A percentile compares a stretch with the other conserved stretches of the same genome.
Evolutionary conservation across 768 basidiomycete species (phyloP).

Genomic region (Leccinum longicurvipes): DNA sequence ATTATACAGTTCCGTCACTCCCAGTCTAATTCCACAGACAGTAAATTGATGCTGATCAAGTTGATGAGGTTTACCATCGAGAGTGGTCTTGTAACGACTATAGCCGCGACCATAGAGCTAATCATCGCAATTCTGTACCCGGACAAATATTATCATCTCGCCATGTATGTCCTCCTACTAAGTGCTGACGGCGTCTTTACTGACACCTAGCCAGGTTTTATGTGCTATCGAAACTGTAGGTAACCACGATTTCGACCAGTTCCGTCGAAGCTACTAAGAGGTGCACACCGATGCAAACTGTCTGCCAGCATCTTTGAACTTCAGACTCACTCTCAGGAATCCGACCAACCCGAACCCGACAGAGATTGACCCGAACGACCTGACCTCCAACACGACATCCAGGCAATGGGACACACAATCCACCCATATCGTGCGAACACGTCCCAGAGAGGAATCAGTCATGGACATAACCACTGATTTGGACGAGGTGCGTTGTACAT

Average conservation of each 20-base stretch:
- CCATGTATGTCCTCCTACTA: constrained; percentile 14
- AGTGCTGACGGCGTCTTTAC: neutral
- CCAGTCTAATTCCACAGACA: constrained; percentile 1
- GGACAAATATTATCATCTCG: constrained; percentile 5
- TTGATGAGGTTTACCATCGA: constrained; percentile 24
- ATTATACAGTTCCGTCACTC: constrained; percentile 12
- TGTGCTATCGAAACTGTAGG: neutral
- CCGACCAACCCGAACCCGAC: neutral
- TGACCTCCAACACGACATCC: neutral
- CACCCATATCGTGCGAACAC: neutral
- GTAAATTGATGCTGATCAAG: constrained; percentile 1
- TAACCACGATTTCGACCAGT: neutral
- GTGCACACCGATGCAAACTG: neutral
- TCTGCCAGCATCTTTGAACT: neutral
- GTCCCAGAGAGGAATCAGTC: neutral
- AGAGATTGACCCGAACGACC: neutral
- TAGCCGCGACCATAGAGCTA: constrained; percentile 16
- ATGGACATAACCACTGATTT: neutral
- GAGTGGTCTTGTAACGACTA: constrained; percentile 22
- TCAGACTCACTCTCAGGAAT: neutral
- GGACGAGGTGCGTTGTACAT: neutral
- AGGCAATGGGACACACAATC: neutral
- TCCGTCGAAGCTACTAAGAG: neutral
- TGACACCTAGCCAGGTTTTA: neutral
- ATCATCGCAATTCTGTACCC: constrained; percentile 7